Evolutionary conservation across 2,329 filamentous ascomycete genomes (phyloP), one percentile per base, ranked within the genome.

Genomic region (Knoxdaviesia capensis): DNA sequence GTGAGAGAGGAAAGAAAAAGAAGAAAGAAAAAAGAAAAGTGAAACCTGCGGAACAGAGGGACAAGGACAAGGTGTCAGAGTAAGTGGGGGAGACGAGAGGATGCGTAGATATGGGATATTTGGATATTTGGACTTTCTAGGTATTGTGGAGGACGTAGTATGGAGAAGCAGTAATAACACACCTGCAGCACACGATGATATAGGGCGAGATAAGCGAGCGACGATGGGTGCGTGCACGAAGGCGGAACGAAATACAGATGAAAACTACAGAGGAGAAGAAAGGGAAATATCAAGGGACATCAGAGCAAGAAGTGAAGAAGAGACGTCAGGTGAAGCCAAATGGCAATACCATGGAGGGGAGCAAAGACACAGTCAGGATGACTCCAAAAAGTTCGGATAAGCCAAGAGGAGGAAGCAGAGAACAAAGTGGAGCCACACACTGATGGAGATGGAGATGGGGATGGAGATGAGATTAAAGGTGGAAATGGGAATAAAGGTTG

Each of bases 21-120:
- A 41, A 4, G 28, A 40, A 43, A 11, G 34, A 34, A 41, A 31
- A 36, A 40, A 44, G 40, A 41, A 31, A 39, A 39, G 11, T 2
- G 20, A 20, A 20, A 20, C 20, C 20, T 20, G 20, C 20, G 20
- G 20, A 2, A 20, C 20, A 20, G 20, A 20, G 20, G 20, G 20
- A 20, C 20, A 31, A 35, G 20, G 9, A 35, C n/a, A 41, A 41
- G 28, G n/a, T 31, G 30, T 31, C 42, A 33, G 39, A 38, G 38
- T 38, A 7, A 38, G 36, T 8, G n/a, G 20, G 10, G 11, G 10
- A n/a, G 7, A 34, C 7, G 33, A 8, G 2, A 11, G 20, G 20
- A 8, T 38, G 6, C 36, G 35, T 38, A 37, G 33, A 38, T 37
- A 29, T 38, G 36, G 34, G 34, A 29, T 34, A 20, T 40, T 31